These are phyloP conservation scores for Zea luxurians DNA, from an alignment of 176 grass and related monocot species.

Conservation along the genomic window DNA sequence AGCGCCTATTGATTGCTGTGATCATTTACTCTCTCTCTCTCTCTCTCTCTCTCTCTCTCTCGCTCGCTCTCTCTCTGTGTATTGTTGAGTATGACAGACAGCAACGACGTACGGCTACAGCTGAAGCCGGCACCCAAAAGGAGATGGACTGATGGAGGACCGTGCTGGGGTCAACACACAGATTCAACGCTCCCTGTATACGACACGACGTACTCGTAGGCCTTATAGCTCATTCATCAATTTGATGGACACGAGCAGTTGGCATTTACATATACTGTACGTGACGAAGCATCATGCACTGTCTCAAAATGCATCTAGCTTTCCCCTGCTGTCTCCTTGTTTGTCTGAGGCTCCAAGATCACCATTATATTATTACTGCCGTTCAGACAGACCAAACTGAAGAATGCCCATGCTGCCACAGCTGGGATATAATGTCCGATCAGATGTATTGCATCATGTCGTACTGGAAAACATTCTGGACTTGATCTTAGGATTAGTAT, in stretches of 20 bases:
- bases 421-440: too few species aligned
- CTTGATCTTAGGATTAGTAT: too few species aligned
- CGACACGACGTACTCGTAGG: background rate
- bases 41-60: background rate
- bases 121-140: conserved; percentile 26
- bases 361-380: background rate
- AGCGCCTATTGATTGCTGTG: conserved; percentile 11
- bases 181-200: conserved; percentile 3
- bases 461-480: too few species aligned
- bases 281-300: background rate
- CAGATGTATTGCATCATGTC: too few species aligned
- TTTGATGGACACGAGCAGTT: background rate
- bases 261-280: background rate
- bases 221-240: background rate
- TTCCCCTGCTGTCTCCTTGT: background rate
- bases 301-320: too few species aligned
- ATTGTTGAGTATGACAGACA: background rate
- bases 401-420: background rate
- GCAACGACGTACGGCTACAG: background rate
- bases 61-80: too few species aligned
- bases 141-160: background rate
- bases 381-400: background rate
- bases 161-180: background rate
- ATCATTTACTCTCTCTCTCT: conserved; percentile 15
- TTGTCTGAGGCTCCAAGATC: background rate